Evolutionary conservation across 225 moss, liverwort and hornwort genomes (phyloP), one percentile per base, ranked within the genome.

Genomic region (Pleurozium schreberi): DNA sequence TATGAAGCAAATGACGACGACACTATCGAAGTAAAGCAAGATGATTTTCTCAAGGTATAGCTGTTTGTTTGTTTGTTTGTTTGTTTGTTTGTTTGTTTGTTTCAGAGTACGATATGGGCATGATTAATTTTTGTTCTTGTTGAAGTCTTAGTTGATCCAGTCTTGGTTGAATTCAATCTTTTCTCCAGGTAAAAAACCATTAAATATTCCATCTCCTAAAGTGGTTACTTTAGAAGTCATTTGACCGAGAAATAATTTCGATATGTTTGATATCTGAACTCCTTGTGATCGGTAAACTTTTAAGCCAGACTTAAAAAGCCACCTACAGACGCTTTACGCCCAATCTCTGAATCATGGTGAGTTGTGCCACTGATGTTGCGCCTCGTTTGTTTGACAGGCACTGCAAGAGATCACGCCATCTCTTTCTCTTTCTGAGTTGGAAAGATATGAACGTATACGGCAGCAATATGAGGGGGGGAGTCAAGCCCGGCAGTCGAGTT

Each of bases 381-480:
- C 40, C 33, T 78, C 62, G 70, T 64, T 81, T 76, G 63, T 31
- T 89, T 63, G 82, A 84, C 89, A 98, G 98, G 97, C 98, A 16
- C 90, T 98, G 82, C 93, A 92, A 92, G 95, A 97, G 89, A 93
- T 98, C 89, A 95, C 94, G 52, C 98, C 98, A 81, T 98, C 98
- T 33, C 92, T 98, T 65, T 98, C 98, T 69, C 91, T 93, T 91
- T 65, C 89, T 27, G 97, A 98, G 75, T 90, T 98, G 60, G 95
- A 97, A 67, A 96, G 98, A 92, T 98, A 98, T 86, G 97, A 97
- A 88, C 93, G 96, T 26, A 96, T 98, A 84, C 93, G 97, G 85
- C 90, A 89, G 84, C 97, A 97, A 85, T 98, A 97, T 49, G 95
- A 98, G 86, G 95, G 94, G 10, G 82, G 81, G 66, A 83, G 60